Conservation (phyloP, 2,329 filamentous ascomycete genomes). For the Trichoderma guizhouense region DNA sequence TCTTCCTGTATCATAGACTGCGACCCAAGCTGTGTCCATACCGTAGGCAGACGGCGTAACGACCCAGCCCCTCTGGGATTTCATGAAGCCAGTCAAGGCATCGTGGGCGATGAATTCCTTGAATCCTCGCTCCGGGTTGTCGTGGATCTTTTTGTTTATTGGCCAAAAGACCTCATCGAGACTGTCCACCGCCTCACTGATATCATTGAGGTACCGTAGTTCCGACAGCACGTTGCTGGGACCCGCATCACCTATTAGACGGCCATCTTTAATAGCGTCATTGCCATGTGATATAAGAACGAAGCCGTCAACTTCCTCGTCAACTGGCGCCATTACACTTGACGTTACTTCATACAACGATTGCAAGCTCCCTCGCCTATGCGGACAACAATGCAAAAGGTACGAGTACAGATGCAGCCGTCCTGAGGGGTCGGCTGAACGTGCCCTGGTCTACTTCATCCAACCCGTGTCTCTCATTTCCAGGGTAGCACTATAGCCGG, state of each 20-base stretch:
- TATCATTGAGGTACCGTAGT: slow-evolving; percentile 40
- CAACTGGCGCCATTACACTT: neutral
- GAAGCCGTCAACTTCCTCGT: slow-evolving; percentile 19
- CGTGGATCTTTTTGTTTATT: slow-evolving; percentile 42
- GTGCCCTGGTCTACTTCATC: neutral
- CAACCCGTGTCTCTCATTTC: neutral
- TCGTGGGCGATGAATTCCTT: slow-evolving; percentile 42
- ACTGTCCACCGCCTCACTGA: slow-evolving; percentile 22
- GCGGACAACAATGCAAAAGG: neutral
- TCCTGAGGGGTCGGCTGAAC: neutral
- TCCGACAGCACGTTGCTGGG: neutral
- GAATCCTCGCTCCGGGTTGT: slow-evolving; percentile 42
- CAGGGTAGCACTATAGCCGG: neutral
- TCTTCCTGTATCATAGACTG: slow-evolving; percentile 36
- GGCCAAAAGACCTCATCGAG: slow-evolving; percentile 29
- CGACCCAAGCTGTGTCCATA: slow-evolving; percentile 44
- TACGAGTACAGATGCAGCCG: neutral
- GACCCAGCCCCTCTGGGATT: slow-evolving; percentile 33
- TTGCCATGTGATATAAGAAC: slow-evolving; percentile 6
- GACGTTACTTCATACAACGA: neutral
- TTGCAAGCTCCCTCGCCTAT: neutral
- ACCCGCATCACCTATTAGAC: neutral
- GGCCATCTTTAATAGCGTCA: neutral
- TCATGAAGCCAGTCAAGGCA: slow-evolving; percentile 37
- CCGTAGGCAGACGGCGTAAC: slow-evolving; percentile 41